Evolutionary conservation across 1,284 basidiomycete species (phyloP), one percentile per base, ranked within the genome.

Genomic region (Puccinia triticina): DNA sequence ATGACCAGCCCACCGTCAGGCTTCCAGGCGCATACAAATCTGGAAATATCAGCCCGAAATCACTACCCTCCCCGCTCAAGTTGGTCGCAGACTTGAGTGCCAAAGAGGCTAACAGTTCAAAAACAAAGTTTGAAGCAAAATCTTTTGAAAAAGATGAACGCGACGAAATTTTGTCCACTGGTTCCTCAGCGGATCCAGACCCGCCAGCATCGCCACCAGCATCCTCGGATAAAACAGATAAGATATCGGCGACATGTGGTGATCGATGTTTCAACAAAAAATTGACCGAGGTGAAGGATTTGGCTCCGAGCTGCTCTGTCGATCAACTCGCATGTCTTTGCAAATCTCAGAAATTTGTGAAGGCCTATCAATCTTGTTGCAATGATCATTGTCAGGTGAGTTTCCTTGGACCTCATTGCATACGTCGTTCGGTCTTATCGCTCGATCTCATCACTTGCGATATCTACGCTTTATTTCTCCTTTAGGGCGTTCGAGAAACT

Each of bases 341-440:
- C 46, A 37, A 69, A 50, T 81, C 78, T 2, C 78, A 81, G n/a
- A 73, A 73, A 46, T 81, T 69, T 69, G 67, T 73, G 1, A 73
- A 69, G 18, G 37, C 78, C 3, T 81, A 81, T 43, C 69, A 57
- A 53, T 40, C 50, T 16, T 81, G 78, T 32, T 64, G 69, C 1
- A 21, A 81, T 12, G 69, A 72, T n/a, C 73, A 81, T 43, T 73
- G 78, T 34, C n/a, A 53, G 14, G 78, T 81, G 18, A 81, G 78
- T 67, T 26, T 50, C 40, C 12, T 43, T 43, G 40, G 40, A 43
- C 40, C n/a, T n/a, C n/a, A n/a, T 43, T 43, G 40, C 4, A 43
- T 12, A 43, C 40, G 4, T 43, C 12, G 4, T 43, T 43, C 40
- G 12, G 7, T 43, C 7, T 43, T 12, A 43, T 43, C 40, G 7